Evolutionary conservation across 805 yeast genomes (phyloP).

Genomic region (Wickerhamiella allomyrinae): DNA sequence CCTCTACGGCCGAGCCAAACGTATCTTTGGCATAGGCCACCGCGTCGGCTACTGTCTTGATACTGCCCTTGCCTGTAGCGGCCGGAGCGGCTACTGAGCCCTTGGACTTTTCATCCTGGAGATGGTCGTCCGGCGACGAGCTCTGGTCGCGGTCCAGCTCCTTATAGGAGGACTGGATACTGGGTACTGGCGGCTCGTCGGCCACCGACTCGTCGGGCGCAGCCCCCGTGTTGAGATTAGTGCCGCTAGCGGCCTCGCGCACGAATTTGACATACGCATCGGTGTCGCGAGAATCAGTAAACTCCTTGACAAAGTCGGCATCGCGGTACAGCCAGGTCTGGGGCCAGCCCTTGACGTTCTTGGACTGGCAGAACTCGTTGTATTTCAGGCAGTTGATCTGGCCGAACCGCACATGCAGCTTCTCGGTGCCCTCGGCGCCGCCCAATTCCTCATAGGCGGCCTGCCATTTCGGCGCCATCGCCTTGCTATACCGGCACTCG

Average conservation of each 20-base stretch:
- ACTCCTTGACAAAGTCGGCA: not conserved
- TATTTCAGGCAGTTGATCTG: constrained; percentile 10
- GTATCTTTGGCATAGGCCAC: constrained; percentile 12
- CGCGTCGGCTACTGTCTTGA: constrained; percentile 8
- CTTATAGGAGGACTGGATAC: not conserved
- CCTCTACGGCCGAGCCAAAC: constrained; percentile 12
- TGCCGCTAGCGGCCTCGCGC: not conserved
- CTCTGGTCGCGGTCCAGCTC: not conserved
- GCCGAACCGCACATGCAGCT: constrained; percentile 4
- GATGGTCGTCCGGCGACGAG: not conserved
- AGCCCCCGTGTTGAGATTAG: not conserved
- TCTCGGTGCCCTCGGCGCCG: constrained; percentile 1
- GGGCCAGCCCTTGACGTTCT: constrained; percentile 8
- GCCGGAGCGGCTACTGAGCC: not conserved
- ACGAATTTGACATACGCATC: not conserved
- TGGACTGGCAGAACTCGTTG: constrained; percentile 7
- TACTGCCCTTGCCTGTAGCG: not conserved
- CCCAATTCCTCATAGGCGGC: constrained; percentile 38
- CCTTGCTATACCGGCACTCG: constrained; percentile 67
- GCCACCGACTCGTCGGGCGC: not conserved
- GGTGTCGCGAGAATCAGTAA: not conserved
- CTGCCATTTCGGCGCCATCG: constrained; percentile 73
- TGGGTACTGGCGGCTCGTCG: not conserved
- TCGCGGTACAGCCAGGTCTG: constrained; percentile 4
- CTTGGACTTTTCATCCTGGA: not conserved